phyloP scores from a whole-genome alignment of 2,329 filamentous ascomycete species.

The Claviceps digitariae region DNA sequence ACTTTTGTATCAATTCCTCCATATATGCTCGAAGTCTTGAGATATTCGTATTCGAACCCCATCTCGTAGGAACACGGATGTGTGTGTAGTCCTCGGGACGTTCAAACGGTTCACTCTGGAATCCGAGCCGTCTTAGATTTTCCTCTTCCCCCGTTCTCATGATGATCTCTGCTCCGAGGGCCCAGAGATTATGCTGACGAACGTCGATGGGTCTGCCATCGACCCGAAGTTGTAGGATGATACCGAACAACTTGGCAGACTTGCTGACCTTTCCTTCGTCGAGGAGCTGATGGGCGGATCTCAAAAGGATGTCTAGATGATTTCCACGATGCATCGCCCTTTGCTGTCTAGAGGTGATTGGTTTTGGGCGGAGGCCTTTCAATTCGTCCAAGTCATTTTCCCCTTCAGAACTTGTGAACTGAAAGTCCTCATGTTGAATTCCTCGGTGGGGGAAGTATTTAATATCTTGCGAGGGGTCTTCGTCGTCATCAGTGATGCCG shows the following conservation, averaged over 20 bases:
- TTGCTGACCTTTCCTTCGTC: conserved; percentile 55
- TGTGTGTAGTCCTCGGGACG: background rate
- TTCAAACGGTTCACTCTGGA: background rate
- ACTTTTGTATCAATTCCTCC: conserved; percentile 61
- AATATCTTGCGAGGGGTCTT: conserved; percentile 23
- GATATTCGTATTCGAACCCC: conserved; percentile 33
- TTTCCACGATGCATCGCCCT: conserved; percentile 12
- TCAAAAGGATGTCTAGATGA: conserved; percentile 54
- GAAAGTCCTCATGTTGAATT: conserved; percentile 4
- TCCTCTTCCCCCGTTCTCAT: conserved; percentile 42
- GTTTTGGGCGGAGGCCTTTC: background rate
- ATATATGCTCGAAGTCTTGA: conserved; percentile 48
- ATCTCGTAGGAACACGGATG: conserved; percentile 12
- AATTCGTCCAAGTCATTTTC: conserved; percentile 34
- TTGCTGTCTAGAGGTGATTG: conserved; percentile 5
- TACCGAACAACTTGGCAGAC: conserved; percentile 60
- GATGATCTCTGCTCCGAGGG: conserved; percentile 71
- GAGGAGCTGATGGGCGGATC: conserved; percentile 60
- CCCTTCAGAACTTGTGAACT: conserved; percentile 2
- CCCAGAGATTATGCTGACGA: conserved; percentile 60
- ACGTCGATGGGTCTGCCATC: conserved; percentile 44
- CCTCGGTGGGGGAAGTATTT: conserved; percentile 39
- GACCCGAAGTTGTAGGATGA: conserved; percentile 48
- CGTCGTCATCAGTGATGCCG: conserved; percentile 35
- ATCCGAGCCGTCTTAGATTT: background rate